Evolutionary conservation across 768 basidiomycete species (phyloP).

Genomic region (Amanita pseudoporphyria): DNA sequence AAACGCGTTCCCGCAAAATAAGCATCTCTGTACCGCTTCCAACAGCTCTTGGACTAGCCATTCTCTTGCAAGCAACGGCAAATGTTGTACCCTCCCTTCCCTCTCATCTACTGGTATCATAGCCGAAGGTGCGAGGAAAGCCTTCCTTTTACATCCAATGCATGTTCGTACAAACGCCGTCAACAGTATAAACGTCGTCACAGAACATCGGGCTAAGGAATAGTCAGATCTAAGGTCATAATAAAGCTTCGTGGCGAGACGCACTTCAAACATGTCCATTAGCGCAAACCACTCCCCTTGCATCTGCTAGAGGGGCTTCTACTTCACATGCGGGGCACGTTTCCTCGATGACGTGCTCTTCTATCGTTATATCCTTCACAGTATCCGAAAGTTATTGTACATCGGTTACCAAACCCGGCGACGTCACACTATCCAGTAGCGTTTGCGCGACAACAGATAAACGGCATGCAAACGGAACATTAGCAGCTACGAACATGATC

Average conservation of each 20-base stretch:
- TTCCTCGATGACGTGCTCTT: constrained; percentile 31
- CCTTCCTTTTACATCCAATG: constrained; percentile 72
- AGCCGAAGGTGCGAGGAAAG: constrained; percentile 52
- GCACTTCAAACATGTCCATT: constrained; percentile 75
- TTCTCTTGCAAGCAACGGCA: constrained; percentile 39
- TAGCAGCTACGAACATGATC: no score
- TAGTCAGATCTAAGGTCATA: constrained; percentile 11
- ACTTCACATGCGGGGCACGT: constrained; percentile 66
- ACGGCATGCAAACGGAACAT: not conserved
- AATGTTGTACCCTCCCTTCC: constrained; percentile 21
- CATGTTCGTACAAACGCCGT: constrained; percentile 74
- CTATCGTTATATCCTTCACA: constrained; percentile 26
- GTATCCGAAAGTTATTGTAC: constrained; percentile 21
- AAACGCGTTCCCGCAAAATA: constrained; percentile 62
- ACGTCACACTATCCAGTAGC: constrained; percentile 22
- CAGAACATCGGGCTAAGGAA: constrained; percentile 59
- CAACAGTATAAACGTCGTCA: constrained; percentile 74
- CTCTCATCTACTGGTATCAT: constrained; percentile 13
- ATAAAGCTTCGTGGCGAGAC: constrained; percentile 15
- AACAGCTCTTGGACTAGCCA: constrained; percentile 60
- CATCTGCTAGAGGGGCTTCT: constrained; percentile 48
- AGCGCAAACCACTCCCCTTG: constrained; percentile 50
- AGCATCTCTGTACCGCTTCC: constrained; percentile 57
- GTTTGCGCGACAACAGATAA: not conserved
- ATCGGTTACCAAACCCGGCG: constrained; percentile 27